A percentile compares a stretch with the other conserved stretches of the same genome.
These are phyloP conservation scores for Cochlearia excelsa DNA, from an alignment of 345 rosid genomes.

Conservation along the genomic window DNA sequence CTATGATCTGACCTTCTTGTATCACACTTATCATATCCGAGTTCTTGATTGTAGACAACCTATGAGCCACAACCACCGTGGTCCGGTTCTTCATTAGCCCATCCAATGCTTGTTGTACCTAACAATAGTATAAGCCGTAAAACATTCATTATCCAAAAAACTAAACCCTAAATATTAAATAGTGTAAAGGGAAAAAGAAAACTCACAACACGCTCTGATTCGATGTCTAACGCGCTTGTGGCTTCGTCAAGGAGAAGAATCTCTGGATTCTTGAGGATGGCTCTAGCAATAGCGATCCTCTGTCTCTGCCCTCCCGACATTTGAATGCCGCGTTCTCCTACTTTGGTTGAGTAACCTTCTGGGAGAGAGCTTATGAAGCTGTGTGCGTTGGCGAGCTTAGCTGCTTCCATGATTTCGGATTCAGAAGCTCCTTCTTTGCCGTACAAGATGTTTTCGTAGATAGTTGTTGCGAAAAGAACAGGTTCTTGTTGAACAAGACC, in stretches of 20 bases:
- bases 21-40: slow-evolving; percentile 80
- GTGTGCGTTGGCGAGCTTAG: slow-evolving; percentile 85
- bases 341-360: slow-evolving; percentile 75
- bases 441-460: slow-evolving; percentile 79
- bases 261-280: slow-evolving; percentile 83
- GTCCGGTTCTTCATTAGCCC: slow-evolving; percentile 69
- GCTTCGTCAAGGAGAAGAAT: slow-evolving; percentile 89
- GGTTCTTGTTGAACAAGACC: slow-evolving; percentile 94
- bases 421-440: slow-evolving; percentile 84
- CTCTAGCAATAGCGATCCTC: slow-evolving; percentile 88
- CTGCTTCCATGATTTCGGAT: slow-evolving; percentile 77
- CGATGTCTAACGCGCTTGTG: slow-evolving; percentile 83
- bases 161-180: background rate
- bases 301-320: slow-evolving; percentile 92
- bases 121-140: slow-evolving; percentile 5
- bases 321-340: slow-evolving; percentile 85
- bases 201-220: slow-evolving; percentile 66
- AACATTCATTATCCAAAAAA: background rate
- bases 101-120: slow-evolving; percentile 78
- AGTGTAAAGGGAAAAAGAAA: background rate
- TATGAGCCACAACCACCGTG: slow-evolving; percentile 81
- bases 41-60: slow-evolving; percentile 78
- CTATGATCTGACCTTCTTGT: slow-evolving; percentile 70
- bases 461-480: slow-evolving; percentile 77
- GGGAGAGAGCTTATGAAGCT: slow-evolving; percentile 78